Percentiles rank a stretch among this genome's conserved stretches.
These are phyloP conservation scores for Collybiopsis confluens DNA, from an alignment of 768 basidiomycete genomes.

Conservation along the genomic window DNA sequence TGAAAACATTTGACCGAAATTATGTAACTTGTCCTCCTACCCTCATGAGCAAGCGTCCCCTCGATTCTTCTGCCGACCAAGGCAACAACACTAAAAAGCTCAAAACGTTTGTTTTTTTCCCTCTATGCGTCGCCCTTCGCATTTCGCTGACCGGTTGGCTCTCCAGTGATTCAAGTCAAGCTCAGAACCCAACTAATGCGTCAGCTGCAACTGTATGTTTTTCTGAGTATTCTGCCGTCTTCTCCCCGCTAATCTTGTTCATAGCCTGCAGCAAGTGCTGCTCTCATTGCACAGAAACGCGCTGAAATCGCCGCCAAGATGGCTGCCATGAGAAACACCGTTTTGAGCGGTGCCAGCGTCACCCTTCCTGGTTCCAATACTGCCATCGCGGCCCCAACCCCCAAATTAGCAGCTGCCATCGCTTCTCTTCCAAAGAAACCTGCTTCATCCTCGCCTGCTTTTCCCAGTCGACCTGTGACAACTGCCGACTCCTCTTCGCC, in stretches of 20 bases:
- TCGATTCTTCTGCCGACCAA: slow-evolving; percentile 50
- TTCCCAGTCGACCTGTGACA: slow-evolving; percentile 33
- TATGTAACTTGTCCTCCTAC: slow-evolving; percentile 9
- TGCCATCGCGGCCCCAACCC: slow-evolving; percentile 14
- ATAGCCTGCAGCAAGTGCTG: slow-evolving; percentile 46
- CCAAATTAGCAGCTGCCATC: slow-evolving; percentile 28
- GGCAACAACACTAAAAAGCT: slow-evolving; percentile 49
- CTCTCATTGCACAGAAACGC: slow-evolving; percentile 76
- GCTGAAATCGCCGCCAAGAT: slow-evolving; percentile 85
- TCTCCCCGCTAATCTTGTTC: slow-evolving; percentile 3
- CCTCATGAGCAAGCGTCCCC: slow-evolving; percentile 61
- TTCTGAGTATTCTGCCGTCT: neutral
- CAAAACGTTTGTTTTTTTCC: slow-evolving; percentile 52
- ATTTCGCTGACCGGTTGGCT: slow-evolving; percentile 15
- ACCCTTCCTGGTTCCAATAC: slow-evolving; percentile 20
- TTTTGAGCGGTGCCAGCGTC: slow-evolving; percentile 24
- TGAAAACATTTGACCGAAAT: slow-evolving; percentile 9
- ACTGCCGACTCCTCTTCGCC: slow-evolving; percentile 35
- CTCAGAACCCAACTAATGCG: slow-evolving; percentile 51
- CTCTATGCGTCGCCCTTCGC: slow-evolving; percentile 9
- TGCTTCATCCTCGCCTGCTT: slow-evolving; percentile 8
- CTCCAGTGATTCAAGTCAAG: slow-evolving; percentile 78
- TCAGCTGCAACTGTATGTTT: slow-evolving; percentile 40
- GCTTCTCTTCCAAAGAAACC: slow-evolving; percentile 16
- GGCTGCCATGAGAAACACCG: slow-evolving; percentile 61